These are phyloP conservation scores for Brasenia schreberi DNA, from an alignment of 164 flowering plant species.

Conservation along the genomic window DNA sequence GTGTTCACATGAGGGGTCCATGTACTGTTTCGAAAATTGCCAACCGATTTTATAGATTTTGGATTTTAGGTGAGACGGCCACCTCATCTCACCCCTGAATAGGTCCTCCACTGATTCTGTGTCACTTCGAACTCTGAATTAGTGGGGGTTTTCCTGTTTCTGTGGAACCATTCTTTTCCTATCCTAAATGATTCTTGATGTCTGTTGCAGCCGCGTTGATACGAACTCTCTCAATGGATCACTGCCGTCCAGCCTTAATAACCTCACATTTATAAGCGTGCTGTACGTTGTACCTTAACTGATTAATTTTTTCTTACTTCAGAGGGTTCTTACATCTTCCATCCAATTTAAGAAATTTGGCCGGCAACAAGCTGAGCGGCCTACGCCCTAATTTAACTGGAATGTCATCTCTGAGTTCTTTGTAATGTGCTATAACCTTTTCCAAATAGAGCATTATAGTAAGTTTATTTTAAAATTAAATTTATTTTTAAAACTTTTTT, in stretches of 20 bases:
- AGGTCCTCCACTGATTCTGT: no score
- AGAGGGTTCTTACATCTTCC: neutral
- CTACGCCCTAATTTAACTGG: slow-evolving; percentile 48
- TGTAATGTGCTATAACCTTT: no score
- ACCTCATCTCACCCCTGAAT: no score
- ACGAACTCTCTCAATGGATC: slow-evolving; percentile 34
- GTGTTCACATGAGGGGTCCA: no score
- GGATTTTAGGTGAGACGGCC: neutral
- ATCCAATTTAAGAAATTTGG: slow-evolving; percentile 46
- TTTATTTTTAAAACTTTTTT: neutral
- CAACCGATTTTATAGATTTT: neutral
- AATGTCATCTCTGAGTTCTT: slow-evolving; percentile 18
- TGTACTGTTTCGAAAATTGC: neutral
- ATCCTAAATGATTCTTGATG: neutral
- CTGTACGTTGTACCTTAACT: slow-evolving; percentile 25
- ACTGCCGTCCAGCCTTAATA: slow-evolving; percentile 43
- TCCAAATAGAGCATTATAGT: neutral
- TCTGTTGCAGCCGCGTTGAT: slow-evolving; percentile 47
- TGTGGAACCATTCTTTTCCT: neutral
- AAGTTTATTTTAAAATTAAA: no score
- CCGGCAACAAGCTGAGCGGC: slow-evolving; percentile 54
- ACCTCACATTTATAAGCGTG: slow-evolving; percentile 30
- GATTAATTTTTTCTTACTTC: neutral
- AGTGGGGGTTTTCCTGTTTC: neutral
- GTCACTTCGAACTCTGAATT: no score